These are phyloP conservation scores for Diaporthe destruens DNA, from an alignment of 2,329 filamentous ascomycete genomes.

Conservation along the genomic window DNA sequence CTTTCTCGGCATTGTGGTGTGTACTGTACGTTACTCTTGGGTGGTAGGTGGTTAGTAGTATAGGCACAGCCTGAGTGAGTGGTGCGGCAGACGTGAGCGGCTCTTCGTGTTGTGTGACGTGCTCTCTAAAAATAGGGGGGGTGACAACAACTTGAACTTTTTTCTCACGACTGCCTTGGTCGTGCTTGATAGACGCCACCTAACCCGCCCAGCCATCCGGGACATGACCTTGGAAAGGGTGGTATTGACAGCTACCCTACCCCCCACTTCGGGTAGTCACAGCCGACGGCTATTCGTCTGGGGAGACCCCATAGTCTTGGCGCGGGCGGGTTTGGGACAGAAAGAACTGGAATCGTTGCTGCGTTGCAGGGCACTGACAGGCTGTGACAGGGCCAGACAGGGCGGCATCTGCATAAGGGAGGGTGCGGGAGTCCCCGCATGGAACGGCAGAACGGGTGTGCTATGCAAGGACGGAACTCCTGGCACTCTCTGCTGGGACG, in stretches of 20 bases:
- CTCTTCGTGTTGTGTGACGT: conserved; percentile 28
- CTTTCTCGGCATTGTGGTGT: conserved; percentile 10
- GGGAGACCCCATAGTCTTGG: conserved; percentile 26
- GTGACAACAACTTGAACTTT: neutral
- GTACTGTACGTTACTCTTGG: no score
- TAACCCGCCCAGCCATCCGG: neutral
- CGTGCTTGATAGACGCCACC: conserved; percentile 13
- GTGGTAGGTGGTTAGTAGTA: no score
- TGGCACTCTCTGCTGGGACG: neutral
- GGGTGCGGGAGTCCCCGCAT: conserved; percentile 32
- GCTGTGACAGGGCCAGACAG: no score
- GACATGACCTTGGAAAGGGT: no score
- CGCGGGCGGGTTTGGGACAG: conserved; percentile 20
- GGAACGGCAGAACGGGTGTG: conserved; percentile 13
- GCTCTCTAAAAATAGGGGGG: conserved; percentile 28
- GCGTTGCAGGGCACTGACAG: neutral
- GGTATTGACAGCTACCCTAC: conserved; percentile 31
- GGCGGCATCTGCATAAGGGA: conserved; percentile 25
- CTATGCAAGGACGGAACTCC: conserved; percentile 28
- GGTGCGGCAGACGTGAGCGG: neutral
- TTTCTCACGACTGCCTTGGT: neutral
- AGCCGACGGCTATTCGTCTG: conserved; percentile 26
- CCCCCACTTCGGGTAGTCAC: conserved; percentile 23
- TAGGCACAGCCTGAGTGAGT: no score
- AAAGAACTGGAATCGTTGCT: neutral